Evolutionary conservation across 2,329 filamentous ascomycete genomes (phyloP).

Genomic region (Penicillium capsulatum): DNA sequence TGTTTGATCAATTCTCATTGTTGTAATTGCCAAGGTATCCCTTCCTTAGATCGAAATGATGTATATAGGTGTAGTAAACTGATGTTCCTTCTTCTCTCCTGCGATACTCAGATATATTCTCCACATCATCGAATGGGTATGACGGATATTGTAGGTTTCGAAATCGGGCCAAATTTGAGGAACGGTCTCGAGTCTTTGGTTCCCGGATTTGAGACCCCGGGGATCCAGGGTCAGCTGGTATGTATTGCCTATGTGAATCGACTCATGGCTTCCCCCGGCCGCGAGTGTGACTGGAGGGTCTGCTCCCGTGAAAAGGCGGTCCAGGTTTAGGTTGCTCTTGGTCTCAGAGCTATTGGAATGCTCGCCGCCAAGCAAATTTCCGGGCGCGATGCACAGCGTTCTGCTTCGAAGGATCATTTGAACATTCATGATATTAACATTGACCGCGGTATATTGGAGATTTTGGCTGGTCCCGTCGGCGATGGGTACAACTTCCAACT

Average conservation of each 20-base stretch:
- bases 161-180: slow-evolving; percentile 13
- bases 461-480: slow-evolving; percentile 5
- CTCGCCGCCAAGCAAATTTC: slow-evolving; percentile 1
- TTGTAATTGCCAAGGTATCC: no score
- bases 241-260: slow-evolving; percentile 14
- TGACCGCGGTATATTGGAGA: slow-evolving; percentile 11
- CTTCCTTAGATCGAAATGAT: no score
- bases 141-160: slow-evolving; percentile 16
- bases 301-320: slow-evolving; percentile 10
- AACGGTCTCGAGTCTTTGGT: not conserved
- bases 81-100: no score
- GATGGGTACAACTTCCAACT: slow-evolving; percentile 8
- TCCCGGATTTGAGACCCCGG: slow-evolving; percentile 5
- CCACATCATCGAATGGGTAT: slow-evolving; percentile 7
- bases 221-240: slow-evolving; percentile 15
- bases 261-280: slow-evolving; percentile 8
- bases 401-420: slow-evolving; percentile 9
- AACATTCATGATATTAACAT: slow-evolving; percentile 16
- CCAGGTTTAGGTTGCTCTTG: slow-evolving; percentile 1
- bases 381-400: slow-evolving; percentile 10
- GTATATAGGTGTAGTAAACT: no score
- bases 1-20: no score
- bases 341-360: not conserved
- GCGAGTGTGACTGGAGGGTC: slow-evolving; percentile 10
- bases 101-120: slow-evolving; percentile 13